Percentiles rank a stretch among this genome's conserved stretches.
These are phyloP conservation scores for Epichloe coenophiala DNA, from an alignment of 2,329 filamentous ascomycete species.

Conservation along the genomic window DNA sequence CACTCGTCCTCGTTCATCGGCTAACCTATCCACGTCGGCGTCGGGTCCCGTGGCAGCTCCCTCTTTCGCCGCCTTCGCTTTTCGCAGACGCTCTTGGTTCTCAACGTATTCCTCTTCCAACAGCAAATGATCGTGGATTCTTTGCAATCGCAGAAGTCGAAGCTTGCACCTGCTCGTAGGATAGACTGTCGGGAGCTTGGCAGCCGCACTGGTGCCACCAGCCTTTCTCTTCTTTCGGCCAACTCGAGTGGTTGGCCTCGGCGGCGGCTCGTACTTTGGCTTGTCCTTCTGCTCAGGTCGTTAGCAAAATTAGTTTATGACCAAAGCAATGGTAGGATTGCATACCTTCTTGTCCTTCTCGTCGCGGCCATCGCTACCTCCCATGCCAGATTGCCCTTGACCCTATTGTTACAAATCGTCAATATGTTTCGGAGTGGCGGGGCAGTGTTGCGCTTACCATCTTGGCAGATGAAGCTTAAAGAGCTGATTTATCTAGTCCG, in stretches of 20 bases:
- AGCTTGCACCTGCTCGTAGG: constrained; percentile 97
- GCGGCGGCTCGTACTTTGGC: constrained; percentile 98
- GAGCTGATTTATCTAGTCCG: constrained; percentile 10
- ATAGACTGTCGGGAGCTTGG: constrained; percentile 87
- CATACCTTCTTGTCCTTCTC: constrained; percentile 89
- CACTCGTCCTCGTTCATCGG: constrained; percentile 85
- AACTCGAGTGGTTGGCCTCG: constrained; percentile 89
- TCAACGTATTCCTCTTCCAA: constrained; percentile 98
- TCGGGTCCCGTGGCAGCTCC: constrained; percentile 57
- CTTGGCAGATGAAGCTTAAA: constrained; percentile 17
- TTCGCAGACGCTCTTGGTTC: constrained; percentile 92
- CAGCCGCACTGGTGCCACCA: constrained; percentile 82
- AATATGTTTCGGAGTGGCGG: neutral
- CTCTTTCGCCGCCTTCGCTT: constrained; percentile 72
- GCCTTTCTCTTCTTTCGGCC: constrained; percentile 98
- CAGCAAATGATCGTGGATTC: constrained; percentile 91
- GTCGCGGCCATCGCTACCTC: constrained; percentile 64
- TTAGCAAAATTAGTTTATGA: constrained; percentile 8
- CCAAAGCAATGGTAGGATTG: neutral
- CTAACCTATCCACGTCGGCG: constrained; percentile 65
- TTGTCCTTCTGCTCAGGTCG: constrained; percentile 70
- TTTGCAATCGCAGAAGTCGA: constrained; percentile 92
- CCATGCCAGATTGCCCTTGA: constrained; percentile 80
- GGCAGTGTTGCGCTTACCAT: constrained; percentile 18
- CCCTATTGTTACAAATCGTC: constrained; percentile 35